Evolutionary conservation across 2,329 filamentous ascomycete species (phyloP), one percentile per base, ranked within the genome.

Genomic region (Thielaviopsis ethacetica): DNA sequence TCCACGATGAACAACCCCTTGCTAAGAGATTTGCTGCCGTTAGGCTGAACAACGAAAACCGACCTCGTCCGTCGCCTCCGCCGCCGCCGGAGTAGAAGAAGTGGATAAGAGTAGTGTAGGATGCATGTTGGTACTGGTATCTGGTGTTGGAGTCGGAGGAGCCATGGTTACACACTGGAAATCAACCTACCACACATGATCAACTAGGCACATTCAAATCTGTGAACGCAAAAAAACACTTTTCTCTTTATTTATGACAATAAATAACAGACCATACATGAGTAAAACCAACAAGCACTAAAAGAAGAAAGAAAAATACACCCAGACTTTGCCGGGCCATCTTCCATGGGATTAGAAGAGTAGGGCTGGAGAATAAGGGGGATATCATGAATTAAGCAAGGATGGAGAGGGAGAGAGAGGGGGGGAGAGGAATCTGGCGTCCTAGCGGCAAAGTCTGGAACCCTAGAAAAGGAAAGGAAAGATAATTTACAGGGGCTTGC

Each of bases 401-500:
- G 47, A 34, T 19, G 22, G 13, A 21, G n/a, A 27, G 21, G 21
- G 21, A 54, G 22, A 13, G 10, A 17, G 17, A 19, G 17, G 15
- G 22, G 52, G 50, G 22, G 30, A n/a, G 27, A 47, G 38, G 53
- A 22, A 26, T 15, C 13, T 17, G 38, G 12, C 7, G n/a, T 17
- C 38, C 38, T 51, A 26, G 49, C 21, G 24, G 49, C 49, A 51
- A 51, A 24, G 24, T 26, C 21, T 22, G 21, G 21, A 47, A 13
- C 10, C 15, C 24, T 19, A 24, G 5, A 24, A 55, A 17, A 38
- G 21, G 21, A 24, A 34, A n/a, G n/a, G 22, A 55, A 3, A 52
- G n/a, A 58, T 61, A 55, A 64, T 73, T 75, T 83, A 89, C 76
- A 89, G 74, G 57, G 84, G 85, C 79, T 89, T 89, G 67, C 85